Percentiles rank a stretch among this genome's conserved stretches.
Conservation (phyloP, 306 rosid genomes). For the Medicago lupulina region DNA sequence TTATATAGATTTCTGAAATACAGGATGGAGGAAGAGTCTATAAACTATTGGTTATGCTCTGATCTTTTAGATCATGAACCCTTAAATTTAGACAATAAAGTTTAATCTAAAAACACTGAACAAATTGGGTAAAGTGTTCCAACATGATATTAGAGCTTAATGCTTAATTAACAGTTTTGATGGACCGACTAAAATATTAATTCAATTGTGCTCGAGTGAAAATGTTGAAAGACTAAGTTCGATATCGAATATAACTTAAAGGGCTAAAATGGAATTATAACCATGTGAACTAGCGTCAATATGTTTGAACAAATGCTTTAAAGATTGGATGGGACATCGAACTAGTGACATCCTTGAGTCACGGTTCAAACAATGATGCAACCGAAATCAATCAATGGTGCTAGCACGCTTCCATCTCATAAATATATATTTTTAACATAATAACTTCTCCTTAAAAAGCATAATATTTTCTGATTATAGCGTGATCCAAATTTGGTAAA, state of each 20-base stretch:
- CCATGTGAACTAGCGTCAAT: neutral
- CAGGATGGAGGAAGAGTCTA: too few relatives aligned
- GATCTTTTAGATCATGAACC: neutral
- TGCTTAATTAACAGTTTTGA: neutral
- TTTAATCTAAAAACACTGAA: neutral
- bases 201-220: neutral
- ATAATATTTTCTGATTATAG: too few relatives aligned
- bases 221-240: neutral
- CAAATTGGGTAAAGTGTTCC: neutral
- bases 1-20: too few relatives aligned
- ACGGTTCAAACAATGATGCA: too few relatives aligned
- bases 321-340: neutral
- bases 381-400: too few relatives aligned
- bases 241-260: neutral
- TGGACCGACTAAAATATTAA: neutral
- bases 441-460: too few relatives aligned
- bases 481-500: too few relatives aligned
- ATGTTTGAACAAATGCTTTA: neutral
- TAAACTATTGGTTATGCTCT: too few relatives aligned
- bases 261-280: neutral
- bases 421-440: too few relatives aligned
- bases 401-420: too few relatives aligned
- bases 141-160: neutral
- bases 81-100: neutral
- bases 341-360: too few relatives aligned